These are phyloP conservation scores for Tetrastigma voinierianum DNA, from an alignment of 164 flowering plant species.

Conservation along the genomic window DNA sequence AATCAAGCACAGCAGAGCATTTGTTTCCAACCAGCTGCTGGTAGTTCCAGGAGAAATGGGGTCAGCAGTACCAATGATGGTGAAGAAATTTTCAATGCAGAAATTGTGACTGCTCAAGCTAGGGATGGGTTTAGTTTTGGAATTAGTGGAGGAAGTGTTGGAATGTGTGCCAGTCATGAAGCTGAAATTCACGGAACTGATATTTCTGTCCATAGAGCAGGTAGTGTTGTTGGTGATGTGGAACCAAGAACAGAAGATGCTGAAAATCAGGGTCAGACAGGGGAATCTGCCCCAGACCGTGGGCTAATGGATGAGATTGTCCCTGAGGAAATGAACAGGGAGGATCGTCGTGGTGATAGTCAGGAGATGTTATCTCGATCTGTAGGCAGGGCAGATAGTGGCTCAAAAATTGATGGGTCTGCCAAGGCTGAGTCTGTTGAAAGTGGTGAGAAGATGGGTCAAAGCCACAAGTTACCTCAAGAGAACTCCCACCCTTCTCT, in stretches of 20 bases:
- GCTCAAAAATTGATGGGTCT: constrained; percentile 85
- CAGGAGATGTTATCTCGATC: constrained; percentile 85
- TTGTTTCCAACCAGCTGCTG: constrained; percentile 66
- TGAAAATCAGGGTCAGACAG: constrained; percentile 94
- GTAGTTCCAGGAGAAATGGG: constrained; percentile 63
- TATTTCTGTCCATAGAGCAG: constrained; percentile 68
- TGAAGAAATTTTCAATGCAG: constrained; percentile 82
- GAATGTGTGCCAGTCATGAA: constrained; percentile 99
- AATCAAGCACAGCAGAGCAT: constrained; percentile 93
- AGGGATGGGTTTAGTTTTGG: constrained; percentile 87
- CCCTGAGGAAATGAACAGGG: constrained; percentile 72
- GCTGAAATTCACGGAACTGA: constrained; percentile 96
- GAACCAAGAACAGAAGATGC: constrained; percentile 77
- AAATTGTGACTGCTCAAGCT: constrained; percentile 63
- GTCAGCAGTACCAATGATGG: constrained; percentile 89
- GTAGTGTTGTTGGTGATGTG: constrained; percentile 83
- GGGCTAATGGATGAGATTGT: constrained; percentile 84
- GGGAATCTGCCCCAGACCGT: constrained; percentile 82
- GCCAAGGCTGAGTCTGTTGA: constrained; percentile 88
- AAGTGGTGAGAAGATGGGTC: constrained; percentile 82
- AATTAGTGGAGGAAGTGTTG: constrained; percentile 95
- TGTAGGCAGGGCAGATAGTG: constrained; percentile 86
- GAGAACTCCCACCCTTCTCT: constrained; percentile 66
- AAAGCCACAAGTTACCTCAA: constrained; percentile 29
- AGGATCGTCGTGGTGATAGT: constrained; percentile 84